Conservation (phyloP, 306 rosid species). For the Quercus rubra region DNA sequence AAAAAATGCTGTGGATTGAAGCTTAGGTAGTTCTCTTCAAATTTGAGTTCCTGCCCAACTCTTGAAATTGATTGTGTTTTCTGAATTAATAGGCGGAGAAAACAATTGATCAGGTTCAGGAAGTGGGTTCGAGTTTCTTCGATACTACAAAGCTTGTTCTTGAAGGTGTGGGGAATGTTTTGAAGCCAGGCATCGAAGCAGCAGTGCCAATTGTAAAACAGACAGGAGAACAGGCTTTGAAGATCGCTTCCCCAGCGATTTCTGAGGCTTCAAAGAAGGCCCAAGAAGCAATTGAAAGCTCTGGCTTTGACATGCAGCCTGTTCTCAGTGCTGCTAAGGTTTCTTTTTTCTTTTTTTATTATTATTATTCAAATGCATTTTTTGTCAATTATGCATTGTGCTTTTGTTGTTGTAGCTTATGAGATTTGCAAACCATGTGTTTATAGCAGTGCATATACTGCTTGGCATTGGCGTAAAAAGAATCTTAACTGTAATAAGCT, state of each 20-base stretch:
- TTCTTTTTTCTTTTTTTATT: not conserved
- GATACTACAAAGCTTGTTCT: conserved; percentile 43
- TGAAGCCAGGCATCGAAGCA: conserved; percentile 75
- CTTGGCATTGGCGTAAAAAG: not conserved
- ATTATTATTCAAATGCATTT: not conserved
- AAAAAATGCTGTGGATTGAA: not conserved
- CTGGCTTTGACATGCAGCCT: conserved; percentile 71
- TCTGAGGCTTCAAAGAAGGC: conserved; percentile 81
- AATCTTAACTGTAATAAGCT: not conserved
- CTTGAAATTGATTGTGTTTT: not conserved
- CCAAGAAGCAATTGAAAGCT: conserved; percentile 66
- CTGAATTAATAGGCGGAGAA: conserved; percentile 61
- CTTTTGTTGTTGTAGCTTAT: not conserved
- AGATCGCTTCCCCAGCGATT: conserved; percentile 71
- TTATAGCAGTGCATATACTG: not conserved
- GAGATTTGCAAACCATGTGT: not conserved
- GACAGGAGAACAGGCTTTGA: conserved; percentile 77
- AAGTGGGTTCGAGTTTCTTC: conserved; percentile 54
- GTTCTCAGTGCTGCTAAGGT: conserved; percentile 81
- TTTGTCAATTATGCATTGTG: not conserved
- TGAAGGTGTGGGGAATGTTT: conserved; percentile 43
- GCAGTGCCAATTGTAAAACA: conserved; percentile 65
- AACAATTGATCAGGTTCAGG: conserved; percentile 76
- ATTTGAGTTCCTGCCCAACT: conserved; percentile 12
- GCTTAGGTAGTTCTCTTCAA: not conserved